Conservation (phyloP, 2,329 filamentous ascomycete genomes). For the Alternaria sp. region DNA sequence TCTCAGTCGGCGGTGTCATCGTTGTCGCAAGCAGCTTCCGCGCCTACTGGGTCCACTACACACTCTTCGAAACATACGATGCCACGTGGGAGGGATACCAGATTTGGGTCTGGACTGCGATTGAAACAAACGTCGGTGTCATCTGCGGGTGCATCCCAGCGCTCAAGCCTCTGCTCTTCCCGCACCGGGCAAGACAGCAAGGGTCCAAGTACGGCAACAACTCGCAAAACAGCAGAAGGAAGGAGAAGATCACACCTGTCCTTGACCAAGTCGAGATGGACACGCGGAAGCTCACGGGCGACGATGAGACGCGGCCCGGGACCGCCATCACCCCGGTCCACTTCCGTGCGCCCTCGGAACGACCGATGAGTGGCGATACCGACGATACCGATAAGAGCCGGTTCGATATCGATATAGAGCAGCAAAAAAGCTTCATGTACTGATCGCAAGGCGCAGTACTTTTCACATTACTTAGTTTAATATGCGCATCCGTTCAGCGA, state of each 20-base stretch:
- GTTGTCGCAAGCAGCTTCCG: constrained; percentile 55
- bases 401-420: constrained; percentile 43
- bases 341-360: constrained; percentile 25
- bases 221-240: constrained; percentile 38
- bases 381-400: constrained; percentile 44
- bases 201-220: constrained; percentile 41
- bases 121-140: constrained; percentile 54
- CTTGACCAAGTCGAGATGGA: constrained; percentile 45
- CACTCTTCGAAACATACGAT: constrained; percentile 54
- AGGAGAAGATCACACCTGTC: constrained; percentile 41
- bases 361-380: constrained; percentile 44
- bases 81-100: constrained; percentile 55
- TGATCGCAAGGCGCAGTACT: constrained; percentile 30
- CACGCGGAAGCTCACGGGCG: constrained; percentile 37
- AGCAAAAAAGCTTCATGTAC: constrained; percentile 47
- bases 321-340: constrained; percentile 27
- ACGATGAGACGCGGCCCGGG: constrained; percentile 31
- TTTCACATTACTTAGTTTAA: constrained; percentile 20
- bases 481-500: constrained; percentile 22
- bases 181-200: constrained; percentile 37
- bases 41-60: constrained; percentile 57
- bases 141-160: constrained; percentile 55
- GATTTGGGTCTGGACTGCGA: constrained; percentile 53
- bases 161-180: constrained; percentile 51
- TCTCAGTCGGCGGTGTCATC: constrained; percentile 54